These are phyloP conservation scores for Sorghum bicolor DNA, from an alignment of 176 grass and related monocot species.

Conservation along the genomic window Sorghum_bicolor_NCBIv3 NC_012872.2:67091501-67092000, in stretches of 20 bases:
- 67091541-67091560: neutral
- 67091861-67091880: neutral
- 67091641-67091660: too few relatives aligned
- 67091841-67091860: neutral
- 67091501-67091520: neutral
- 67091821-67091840: neutral
- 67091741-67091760: neutral
- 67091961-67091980: slow-evolving; percentile 7
- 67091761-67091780: neutral
- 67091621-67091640: neutral
- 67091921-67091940: neutral
- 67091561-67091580: neutral
- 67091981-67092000: neutral
- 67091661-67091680: neutral
- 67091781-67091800: neutral
- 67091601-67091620: neutral
- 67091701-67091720: neutral
- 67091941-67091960: neutral
- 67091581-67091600: neutral
- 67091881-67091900: neutral
- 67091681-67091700: neutral
- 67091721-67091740: neutral
- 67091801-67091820: neutral
- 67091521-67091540: neutral
- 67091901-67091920: neutral